Percentiles rank a stretch among this genome's conserved stretches.
These are phyloP conservation scores for Stylosanthes scabra DNA, from an alignment of 331 rosid species.

Conservation along the genomic window DNA sequence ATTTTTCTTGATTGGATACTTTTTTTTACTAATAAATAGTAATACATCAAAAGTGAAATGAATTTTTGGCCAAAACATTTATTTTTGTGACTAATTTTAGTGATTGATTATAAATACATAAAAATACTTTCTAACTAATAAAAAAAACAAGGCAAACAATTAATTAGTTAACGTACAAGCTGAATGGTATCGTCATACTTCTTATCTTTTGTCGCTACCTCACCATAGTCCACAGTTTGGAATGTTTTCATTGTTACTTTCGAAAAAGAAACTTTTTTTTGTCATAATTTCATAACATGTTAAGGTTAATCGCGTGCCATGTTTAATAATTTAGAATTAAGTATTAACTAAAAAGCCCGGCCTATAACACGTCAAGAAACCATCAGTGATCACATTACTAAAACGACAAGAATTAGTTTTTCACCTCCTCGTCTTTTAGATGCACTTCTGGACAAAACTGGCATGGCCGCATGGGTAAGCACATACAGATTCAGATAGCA, in stretches of 20 bases:
- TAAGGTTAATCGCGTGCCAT: slow-evolving; percentile 6
- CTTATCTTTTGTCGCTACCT: not conserved
- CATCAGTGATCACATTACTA: not conserved
- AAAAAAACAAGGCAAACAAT: too few relatives aligned
- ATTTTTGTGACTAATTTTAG: too few relatives aligned
- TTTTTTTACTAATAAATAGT: too few relatives aligned
- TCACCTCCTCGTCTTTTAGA: slow-evolving; percentile 43
- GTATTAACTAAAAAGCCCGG: slow-evolving; percentile 10
- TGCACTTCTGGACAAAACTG: slow-evolving; percentile 37
- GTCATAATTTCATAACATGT: slow-evolving; percentile 24
- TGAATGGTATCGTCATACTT: too few relatives aligned
- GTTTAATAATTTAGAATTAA: slow-evolving; percentile 14
- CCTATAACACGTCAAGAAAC: slow-evolving; percentile 23
- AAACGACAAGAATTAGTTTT: slow-evolving; percentile 13
- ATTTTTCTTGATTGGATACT: too few relatives aligned
- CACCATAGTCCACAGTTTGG: not conserved
- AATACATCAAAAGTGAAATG: too few relatives aligned
- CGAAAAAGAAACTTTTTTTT: not conserved
- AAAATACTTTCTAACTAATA: too few relatives aligned
- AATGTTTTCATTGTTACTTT: slow-evolving; percentile 5
- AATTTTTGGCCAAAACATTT: not conserved
- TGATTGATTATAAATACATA: too few relatives aligned
- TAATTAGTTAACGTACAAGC: too few relatives aligned
- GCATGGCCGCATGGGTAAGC: slow-evolving; percentile 4
- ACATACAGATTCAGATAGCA: slow-evolving; percentile 32